These are phyloP conservation scores for Citrus cavaleriei DNA, from an alignment of 345 rosid genomes.

Conservation along the genomic window DNA sequence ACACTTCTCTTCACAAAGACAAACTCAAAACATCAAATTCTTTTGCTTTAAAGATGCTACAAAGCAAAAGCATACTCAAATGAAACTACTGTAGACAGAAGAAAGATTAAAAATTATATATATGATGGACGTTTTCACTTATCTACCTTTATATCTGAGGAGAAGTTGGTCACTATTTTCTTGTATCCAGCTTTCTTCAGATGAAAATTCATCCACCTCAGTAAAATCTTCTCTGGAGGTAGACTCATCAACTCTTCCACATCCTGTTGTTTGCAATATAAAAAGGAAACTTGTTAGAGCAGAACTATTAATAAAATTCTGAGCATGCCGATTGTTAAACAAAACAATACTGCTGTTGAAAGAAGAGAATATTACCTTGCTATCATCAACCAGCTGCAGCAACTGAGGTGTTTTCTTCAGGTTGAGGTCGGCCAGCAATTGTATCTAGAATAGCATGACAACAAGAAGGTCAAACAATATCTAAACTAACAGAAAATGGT, in stretches of 20 bases:
- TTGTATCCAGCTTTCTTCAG: slow-evolving; percentile 72
- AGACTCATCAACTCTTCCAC: slow-evolving; percentile 97
- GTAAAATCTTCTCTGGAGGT: slow-evolving; percentile 93
- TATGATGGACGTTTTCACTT: neutral
- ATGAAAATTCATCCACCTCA: slow-evolving; percentile 99
- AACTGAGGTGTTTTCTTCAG: slow-evolving; percentile 96
- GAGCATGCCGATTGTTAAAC: neutral
- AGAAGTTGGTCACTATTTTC: slow-evolving; percentile 83
- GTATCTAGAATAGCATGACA: slow-evolving; percentile 53
- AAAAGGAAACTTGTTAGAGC: slow-evolving; percentile 2
- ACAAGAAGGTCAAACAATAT: neutral
- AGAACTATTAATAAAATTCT: neutral
- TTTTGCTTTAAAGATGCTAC: neutral
- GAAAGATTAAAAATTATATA: neutral
- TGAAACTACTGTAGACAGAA: neutral
- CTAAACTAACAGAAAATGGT: too few relatives aligned
- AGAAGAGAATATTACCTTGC: slow-evolving; percentile 47
- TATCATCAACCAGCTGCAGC: slow-evolving; percentile 84
- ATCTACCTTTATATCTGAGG: slow-evolving; percentile 89
- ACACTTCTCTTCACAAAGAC: neutral
- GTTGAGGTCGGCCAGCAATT: slow-evolving; percentile 95
- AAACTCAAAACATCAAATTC: neutral
- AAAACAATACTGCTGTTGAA: neutral
- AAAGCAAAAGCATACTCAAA: neutral
- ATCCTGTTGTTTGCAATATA: slow-evolving; percentile 48